Base-by-base conservation (phyloP, 768 basidiomycete species). In the Xanthoconium stramineum region DNA sequence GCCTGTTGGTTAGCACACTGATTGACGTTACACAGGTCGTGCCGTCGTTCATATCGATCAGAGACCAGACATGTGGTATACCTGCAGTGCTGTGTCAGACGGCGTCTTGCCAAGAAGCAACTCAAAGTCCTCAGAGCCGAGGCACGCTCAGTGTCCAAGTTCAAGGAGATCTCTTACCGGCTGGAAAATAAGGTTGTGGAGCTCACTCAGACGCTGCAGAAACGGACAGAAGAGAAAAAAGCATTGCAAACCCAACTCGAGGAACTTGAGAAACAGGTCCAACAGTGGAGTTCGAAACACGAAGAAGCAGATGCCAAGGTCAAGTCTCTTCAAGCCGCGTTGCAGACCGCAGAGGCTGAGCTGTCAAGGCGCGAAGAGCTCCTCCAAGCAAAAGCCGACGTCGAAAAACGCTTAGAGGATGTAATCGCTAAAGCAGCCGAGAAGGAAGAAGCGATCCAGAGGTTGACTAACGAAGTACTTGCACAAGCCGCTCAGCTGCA, bases 181-280 rank as follows among this genome's bases (percentile, higher is more conserved):
- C 80, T 99, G 53, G 97, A 99, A 77, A 99, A 98, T 80, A 99
- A 98, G 76, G 97, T 99, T 43, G 93, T 99, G 56, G 96, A 98
- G 69, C 88, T 99, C 59, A 98, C 97, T 0, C 97, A 99, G 70
- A 85, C 77, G 15, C 81, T 99, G 13, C 97, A 98, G 72, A 87
- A 81, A 66, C 86, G 96, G 46, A 94, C 88, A 3, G 83, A 84
- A 56, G 96, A 99, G 76, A 94, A 91, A 77, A 95, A 91, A 73
- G 87, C 86, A 52, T 76, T 98, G 43, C 86, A 89, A 61, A 76
- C 73, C n/a, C 84, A 86, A 64, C 79, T 98, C 45, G 71, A 76
- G 20, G 84, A 88, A 39, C 79, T 98, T 33, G 93, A 98, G 75
- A 83, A 86, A 60, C 92, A 95, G 69, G 77, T 98, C 38, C 83